Base-by-base conservation (phyloP, 2,329 filamentous ascomycete species). In the Achaetomium macrosporum region DNA sequence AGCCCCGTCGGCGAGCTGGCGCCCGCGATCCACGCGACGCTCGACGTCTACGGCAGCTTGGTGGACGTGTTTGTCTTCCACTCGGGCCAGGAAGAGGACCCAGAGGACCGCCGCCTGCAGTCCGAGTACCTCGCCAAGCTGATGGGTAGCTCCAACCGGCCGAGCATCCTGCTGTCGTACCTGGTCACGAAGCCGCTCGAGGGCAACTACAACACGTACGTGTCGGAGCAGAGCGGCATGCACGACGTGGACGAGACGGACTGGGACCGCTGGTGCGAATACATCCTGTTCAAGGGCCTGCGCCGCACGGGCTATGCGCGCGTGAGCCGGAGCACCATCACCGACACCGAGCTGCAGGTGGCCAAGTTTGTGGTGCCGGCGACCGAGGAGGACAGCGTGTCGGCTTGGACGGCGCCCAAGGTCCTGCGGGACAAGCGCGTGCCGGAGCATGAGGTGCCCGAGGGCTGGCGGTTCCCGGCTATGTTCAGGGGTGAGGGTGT, bases 181-280 rank as follows among this genome's bases (percentile, higher is more conserved):
- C 82, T 99, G 0, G 93, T 99, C 42, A 95, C 89, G 19, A 89
- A 87, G 69, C 93, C 93, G 0, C 77, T 87, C 6, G 76, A 96
- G 73, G 93, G 93, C 57, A 99, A 99, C 68, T 99, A 99, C 75
- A 92, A 97, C 68, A 96, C 85, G 0, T 97, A 95, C 63, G 93
- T 97, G 20, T 89, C 89, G 52, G 79, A 90, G 49, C 75, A 75
- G 53, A 95, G 88, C 54, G 89, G 90, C 10, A 99, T 99, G 93
- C 84, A 88, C 64, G 93, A 99, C 65, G 93, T 99, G 46, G 93
- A 99, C 65, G 81, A 85, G 0, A 84, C 77, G 3, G 93, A 99
- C 68, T 96, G 90, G 90, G 93, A 99, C 69, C 78, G 93, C 51
- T 99, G 93, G 93, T 99, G 93, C 74, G 92, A 99, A 74, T 99